Evolutionary conservation across 768 basidiomycete species (phyloP), one percentile per base, ranked within the genome.

Genomic region (Boletus huronensis): DNA sequence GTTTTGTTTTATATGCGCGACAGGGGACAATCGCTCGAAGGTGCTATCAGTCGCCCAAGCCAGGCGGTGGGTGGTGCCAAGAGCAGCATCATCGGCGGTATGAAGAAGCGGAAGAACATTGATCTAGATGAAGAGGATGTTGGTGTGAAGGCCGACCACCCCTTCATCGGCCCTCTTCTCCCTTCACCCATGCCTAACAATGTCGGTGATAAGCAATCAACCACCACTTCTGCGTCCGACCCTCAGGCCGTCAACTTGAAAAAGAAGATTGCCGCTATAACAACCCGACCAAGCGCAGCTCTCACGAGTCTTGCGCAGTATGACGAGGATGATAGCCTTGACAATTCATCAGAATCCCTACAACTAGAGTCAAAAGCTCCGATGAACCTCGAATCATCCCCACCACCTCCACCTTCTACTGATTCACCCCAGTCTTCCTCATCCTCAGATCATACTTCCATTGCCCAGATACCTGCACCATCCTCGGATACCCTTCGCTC

Each of bases 1-100:
- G 82, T 98, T 58, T 76, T 99, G 53, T 94, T 96, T 74, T 99
- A 98, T 70, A 80, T 93, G 41, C 83, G 84, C 48, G 84, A 87
- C 53, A 87, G 83, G 69, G 91, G 90, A 7, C 85, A 90, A 63
- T 80, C 77, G 5, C 73, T 91, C 44, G 82, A 88, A 60, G 82
- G 84, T 17, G 85, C 81, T 6, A 73, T 89, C 53, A 57, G 46
- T 50, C 58, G 61, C 21, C 50, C 71, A 28, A 60, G 58, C 21
- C 65, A 55, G 50, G 59, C 52, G 14, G 34, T 17, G 8, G 43
- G 54, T 23, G 52, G 64, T 16, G 62, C 64, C 47, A 79, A 72
- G 62, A 71, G 64, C 26, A 60, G 70, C 21, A 61, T 87, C 44
- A 73, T 78, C 1, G 75, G 79, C 6, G 77, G 75, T 45, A 73